phyloP scores from a whole-genome alignment of 139 green algal genomes.

The Closterium sp. region DNA sequence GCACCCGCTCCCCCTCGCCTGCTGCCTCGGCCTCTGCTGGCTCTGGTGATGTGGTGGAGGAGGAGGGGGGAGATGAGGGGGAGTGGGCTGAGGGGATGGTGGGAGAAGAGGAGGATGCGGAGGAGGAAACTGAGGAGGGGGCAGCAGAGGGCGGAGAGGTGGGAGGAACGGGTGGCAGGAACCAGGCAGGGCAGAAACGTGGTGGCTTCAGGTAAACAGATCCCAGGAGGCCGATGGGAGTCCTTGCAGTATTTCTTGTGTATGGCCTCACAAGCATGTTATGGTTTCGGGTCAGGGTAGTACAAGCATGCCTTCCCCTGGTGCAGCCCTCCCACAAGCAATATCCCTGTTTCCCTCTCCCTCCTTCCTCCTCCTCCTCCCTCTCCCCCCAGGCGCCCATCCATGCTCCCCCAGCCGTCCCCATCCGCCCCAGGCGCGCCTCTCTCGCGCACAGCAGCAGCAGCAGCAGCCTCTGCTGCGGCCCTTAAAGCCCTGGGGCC shows the following conservation, averaged over 20 bases:
- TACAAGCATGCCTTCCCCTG: not conserved
- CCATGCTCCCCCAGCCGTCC: not conserved
- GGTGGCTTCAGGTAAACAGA: not conserved
- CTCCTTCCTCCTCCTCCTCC: not conserved
- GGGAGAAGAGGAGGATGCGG: not conserved
- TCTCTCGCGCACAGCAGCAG: not conserved
- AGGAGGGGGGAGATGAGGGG: not conserved
- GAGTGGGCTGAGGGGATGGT: too few species aligned
- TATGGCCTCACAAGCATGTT: too few species aligned
- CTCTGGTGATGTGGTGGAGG: not conserved
- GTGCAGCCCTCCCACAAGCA: too few species aligned
- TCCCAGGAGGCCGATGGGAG: not conserved
- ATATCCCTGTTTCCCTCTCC: not conserved
- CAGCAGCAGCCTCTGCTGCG: constrained; percentile 4
- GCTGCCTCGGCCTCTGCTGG: not conserved
- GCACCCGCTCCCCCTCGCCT: not conserved
- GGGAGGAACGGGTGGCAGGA: not conserved
- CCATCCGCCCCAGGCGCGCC: not conserved
- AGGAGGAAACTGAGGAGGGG: not conserved
- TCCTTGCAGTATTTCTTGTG: too few species aligned
- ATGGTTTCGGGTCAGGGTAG: not conserved
- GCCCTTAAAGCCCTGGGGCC: not conserved
- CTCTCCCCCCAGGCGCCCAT: not conserved
- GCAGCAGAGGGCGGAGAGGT: not conserved
- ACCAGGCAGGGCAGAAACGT: not conserved